Evolutionary conservation across 352 stramenopile genomes (phyloP).

Genomic region (Phytopythium montanum): DNA sequence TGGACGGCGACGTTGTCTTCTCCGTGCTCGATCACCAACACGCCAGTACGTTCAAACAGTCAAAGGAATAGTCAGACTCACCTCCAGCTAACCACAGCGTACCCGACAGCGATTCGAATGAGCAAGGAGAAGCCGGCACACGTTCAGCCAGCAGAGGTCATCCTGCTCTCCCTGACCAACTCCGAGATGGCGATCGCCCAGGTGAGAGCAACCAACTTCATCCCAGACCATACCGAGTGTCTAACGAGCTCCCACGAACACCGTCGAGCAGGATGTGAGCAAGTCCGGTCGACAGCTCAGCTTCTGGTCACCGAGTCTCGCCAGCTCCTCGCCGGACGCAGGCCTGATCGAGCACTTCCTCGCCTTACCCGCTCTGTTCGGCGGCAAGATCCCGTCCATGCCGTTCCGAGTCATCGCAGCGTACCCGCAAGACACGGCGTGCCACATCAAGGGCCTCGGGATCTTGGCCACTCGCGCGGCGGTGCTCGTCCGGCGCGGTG

Average conservation of each 20-base stretch:
- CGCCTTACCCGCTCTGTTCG: conserved; percentile 56
- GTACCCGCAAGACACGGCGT: conserved; percentile 70
- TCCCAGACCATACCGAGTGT: neutral
- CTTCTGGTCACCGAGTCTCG: conserved; percentile 30
- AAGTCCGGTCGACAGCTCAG: conserved; percentile 35
- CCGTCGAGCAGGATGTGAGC: conserved; percentile 31
- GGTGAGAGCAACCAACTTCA: conserved; percentile 10
- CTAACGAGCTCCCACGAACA: neutral
- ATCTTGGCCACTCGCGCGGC: conserved; percentile 54
- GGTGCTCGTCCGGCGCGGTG: conserved; percentile 64
- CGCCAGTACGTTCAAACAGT: conserved; percentile 22
- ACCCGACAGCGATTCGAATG: conserved; percentile 12
- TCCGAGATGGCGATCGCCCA: conserved; percentile 31
- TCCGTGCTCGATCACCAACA: conserved; percentile 54
- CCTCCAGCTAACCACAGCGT: neutral
- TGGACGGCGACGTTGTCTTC: conserved; percentile 62
- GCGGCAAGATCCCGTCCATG: conserved; percentile 35
- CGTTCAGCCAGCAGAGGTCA: conserved; percentile 16
- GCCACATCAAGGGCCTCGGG: conserved; percentile 52
- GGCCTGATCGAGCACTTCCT: conserved; percentile 22
- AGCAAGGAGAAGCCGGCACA: conserved; percentile 28
- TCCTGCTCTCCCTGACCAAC: conserved; percentile 38
- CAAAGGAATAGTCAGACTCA: neutral
- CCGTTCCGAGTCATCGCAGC: conserved; percentile 57
- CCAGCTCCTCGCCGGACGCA: conserved; percentile 2